Percentiles rank a stretch among this genome's conserved stretches.
phyloP scores from a whole-genome alignment of 345 rosid genomes.

The Citrus medica region DNA sequence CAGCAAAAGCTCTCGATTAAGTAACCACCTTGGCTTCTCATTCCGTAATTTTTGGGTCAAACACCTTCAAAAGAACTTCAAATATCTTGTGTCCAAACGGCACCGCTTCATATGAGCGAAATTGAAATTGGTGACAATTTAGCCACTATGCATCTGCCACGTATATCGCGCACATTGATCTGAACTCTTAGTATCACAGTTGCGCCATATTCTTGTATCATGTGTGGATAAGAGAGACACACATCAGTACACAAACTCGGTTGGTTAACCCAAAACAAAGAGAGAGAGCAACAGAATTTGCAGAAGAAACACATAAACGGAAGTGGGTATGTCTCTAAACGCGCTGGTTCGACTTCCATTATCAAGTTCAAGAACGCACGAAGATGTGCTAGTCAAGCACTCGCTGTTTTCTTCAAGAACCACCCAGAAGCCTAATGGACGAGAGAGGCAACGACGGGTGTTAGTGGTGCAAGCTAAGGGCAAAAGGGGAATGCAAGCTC shows the following conservation, averaged over 20 bases:
- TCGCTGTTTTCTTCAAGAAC: slow-evolving; percentile 48
- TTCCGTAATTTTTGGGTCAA: too few relatives aligned
- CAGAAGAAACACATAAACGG: slow-evolving; percentile 29
- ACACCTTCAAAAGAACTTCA: too few relatives aligned
- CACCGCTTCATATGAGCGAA: not conserved
- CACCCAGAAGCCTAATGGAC: slow-evolving; percentile 16
- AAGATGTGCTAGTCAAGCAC: slow-evolving; percentile 53
- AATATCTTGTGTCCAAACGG: not conserved
- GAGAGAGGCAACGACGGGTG: slow-evolving; percentile 20
- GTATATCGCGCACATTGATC: slow-evolving; percentile 23
- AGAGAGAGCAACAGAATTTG: not conserved
- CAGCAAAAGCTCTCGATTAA: too few relatives aligned
- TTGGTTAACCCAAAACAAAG: not conserved
- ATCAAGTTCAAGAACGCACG: slow-evolving; percentile 44
- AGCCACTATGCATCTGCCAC: slow-evolving; percentile 20
- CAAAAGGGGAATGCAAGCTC: slow-evolving; percentile 70
- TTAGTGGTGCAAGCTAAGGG: slow-evolving; percentile 84
- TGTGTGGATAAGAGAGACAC: slow-evolving; percentile 31
- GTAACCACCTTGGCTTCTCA: too few relatives aligned
- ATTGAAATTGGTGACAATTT: not conserved
- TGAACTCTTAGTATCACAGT: not conserved
- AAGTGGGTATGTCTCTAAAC: slow-evolving; percentile 73
- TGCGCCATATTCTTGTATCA: not conserved
- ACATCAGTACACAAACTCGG: not conserved
- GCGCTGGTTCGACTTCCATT: slow-evolving; percentile 64